Evolutionary conservation across 169 alveolate species (phyloP), one percentile per base, ranked within the genome.

Genomic region (Besnoitia besnoiti): DNA sequence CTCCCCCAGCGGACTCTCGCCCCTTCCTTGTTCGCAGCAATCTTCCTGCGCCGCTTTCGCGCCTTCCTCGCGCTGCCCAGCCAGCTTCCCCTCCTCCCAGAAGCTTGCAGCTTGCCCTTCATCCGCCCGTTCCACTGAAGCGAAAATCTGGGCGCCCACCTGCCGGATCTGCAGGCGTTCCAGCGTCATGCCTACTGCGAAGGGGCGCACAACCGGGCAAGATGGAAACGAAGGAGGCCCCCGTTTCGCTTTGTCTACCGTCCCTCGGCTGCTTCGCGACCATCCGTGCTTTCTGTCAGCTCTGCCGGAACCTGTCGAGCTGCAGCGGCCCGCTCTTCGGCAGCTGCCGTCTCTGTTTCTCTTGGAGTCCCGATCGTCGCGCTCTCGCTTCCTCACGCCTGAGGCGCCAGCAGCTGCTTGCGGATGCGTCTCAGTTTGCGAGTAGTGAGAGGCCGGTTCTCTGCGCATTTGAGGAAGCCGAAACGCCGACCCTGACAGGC

Each of bases 151-250:
- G 33, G 61, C 55, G 49, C 40, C 59, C 3, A 77, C 87, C 87
- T 77, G 59, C 30, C 87, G 49, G 19, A 77, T 37, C 55, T 40
- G 87, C 49, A 77, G 10, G 39, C 59, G 87, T 39, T 35, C 59
- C 33, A 77, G 59, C 59, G 87, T 77, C 61, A 77, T 35, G 61
- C 87, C 87, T 2, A 77, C 87, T 4, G 87, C 87, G 87, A 77
- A 77, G 16, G 87, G 87, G 30, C 10, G 87, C 5, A 21, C 59
- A 4, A 14, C 14, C 33, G 59, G 1, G n/a, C 10, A 30, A 8
- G 55, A 21, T 0, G 55, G 3, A 10, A 42, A 39, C 82, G 82
- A 7, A 8, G 79, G 19, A 30, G 39, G 19, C 24, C 44, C 39
- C 82, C n/a, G 82, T 19, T 24, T 35, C 14, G 67, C 24, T n/a